Evolutionary conservation across 2,329 filamentous ascomycete species (phyloP).

Genomic region (Penicillium frequentans): DNA sequence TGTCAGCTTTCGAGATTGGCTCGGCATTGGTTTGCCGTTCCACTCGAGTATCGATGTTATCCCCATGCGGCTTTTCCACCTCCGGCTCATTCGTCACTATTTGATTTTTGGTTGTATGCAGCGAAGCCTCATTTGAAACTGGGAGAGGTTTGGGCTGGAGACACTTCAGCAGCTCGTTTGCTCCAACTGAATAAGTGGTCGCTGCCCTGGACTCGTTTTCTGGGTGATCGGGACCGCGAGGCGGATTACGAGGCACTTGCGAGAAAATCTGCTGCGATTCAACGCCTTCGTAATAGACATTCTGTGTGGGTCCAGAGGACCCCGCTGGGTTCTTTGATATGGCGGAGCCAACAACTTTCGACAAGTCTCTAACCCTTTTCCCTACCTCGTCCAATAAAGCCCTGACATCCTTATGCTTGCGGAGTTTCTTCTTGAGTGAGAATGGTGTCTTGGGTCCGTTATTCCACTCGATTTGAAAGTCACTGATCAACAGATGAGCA

Average conservation of each 20-base stretch:
- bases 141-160: not conserved
- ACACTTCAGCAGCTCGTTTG: conserved; percentile 11
- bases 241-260: conserved; percentile 6
- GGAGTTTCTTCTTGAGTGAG: conserved; percentile 19
- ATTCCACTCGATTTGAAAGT: conserved; percentile 26
- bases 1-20: not conserved
- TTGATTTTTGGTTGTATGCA: not conserved
- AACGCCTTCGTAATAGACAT: not conserved
- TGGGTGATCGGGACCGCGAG: not conserved
- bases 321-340: conserved; percentile 1
- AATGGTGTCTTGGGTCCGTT: conserved; percentile 11
- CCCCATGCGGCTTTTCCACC: not conserved
- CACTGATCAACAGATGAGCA: conserved; percentile 25
- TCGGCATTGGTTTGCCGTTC: not conserved
- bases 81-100: no score
- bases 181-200: not conserved
- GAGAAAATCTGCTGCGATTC: conserved; percentile 15
- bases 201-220: not conserved
- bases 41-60: not conserved
- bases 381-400: conserved; percentile 16
- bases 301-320: not conserved
- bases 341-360: not conserved
- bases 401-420: conserved; percentile 16
- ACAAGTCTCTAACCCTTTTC: conserved; percentile 8
- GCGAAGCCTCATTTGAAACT: not conserved